Conservation (phyloP, 345 rosid species). For the Rhodamnia rubescens region DNA sequence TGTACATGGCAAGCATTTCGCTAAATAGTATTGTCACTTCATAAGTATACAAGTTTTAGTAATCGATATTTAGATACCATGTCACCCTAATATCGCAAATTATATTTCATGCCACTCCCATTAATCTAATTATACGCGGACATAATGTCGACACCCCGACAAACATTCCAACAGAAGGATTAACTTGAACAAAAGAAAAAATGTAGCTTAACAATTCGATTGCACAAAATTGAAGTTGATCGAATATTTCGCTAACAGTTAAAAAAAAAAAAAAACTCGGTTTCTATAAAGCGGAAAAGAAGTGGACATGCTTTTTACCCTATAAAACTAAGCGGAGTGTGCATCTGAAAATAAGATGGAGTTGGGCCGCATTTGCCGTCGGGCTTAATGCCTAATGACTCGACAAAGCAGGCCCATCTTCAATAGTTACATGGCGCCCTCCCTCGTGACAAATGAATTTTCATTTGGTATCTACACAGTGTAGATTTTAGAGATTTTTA, state of each 20-base stretch:
- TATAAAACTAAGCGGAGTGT: too few species aligned
- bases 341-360: background rate
- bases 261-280: too few species aligned
- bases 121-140: background rate
- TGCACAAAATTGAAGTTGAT: background rate
- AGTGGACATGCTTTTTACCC: too few species aligned
- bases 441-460: too few species aligned
- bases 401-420: background rate
- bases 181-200: background rate
- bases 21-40: background rate
- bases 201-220: too few species aligned
- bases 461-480: too few species aligned
- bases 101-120: background rate
- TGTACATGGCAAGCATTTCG: background rate
- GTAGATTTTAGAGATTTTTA: too few species aligned
- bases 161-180: background rate
- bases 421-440: background rate
- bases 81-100: too few species aligned
- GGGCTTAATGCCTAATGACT: background rate
- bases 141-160: background rate
- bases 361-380: background rate
- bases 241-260: background rate
- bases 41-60: background rate
- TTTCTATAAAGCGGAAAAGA: too few species aligned
- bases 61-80: background rate